Percentiles rank a stretch among this genome's conserved stretches.
Evolutionary conservation across 148 eudicot species (phyloP).

Genomic region (Fallopia convolvulus): DNA sequence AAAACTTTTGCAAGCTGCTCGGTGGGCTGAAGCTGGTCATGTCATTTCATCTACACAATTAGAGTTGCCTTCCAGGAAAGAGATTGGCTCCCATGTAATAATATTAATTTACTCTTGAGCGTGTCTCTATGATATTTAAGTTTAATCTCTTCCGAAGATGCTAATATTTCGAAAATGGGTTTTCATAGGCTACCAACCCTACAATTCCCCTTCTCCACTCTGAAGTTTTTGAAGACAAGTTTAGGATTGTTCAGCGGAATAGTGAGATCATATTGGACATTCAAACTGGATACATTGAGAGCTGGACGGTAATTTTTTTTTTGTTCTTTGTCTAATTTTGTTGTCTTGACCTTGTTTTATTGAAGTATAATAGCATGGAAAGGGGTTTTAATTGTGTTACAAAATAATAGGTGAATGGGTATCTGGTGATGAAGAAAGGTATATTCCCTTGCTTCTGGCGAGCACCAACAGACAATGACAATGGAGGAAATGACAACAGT

Average conservation of each 20-base stretch:
- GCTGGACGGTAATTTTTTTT: constrained; percentile 76
- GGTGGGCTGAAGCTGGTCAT: constrained; percentile 86
- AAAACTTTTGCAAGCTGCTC: constrained; percentile 46
- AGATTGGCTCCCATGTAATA: constrained; percentile 44
- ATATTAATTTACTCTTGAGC: not conserved
- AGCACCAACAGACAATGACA: constrained; percentile 96
- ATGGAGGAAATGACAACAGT: constrained; percentile 66
- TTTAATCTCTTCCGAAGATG: not conserved
- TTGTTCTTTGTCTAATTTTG: not conserved
- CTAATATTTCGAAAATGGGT: constrained; percentile 7
- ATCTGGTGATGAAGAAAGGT: constrained; percentile 55
- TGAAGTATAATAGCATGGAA: not conserved
- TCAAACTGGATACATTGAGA: constrained; percentile 54
- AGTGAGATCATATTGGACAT: constrained; percentile 61
- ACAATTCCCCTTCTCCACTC: constrained; percentile 22
- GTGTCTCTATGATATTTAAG: not conserved
- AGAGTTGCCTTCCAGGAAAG: constrained; percentile 56
- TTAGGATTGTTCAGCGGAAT: constrained; percentile 39
- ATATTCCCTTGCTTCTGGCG: constrained; percentile 92
- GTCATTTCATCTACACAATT: constrained; percentile 68
- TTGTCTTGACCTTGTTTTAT: not conserved
- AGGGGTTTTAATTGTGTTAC: not conserved
- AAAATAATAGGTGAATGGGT: constrained; percentile 54
- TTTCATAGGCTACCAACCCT: constrained; percentile 41
- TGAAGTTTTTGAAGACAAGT: constrained; percentile 44